Conservation (phyloP, 1,284 basidiomycete species). For the Anthracocystis setariae region DNA sequence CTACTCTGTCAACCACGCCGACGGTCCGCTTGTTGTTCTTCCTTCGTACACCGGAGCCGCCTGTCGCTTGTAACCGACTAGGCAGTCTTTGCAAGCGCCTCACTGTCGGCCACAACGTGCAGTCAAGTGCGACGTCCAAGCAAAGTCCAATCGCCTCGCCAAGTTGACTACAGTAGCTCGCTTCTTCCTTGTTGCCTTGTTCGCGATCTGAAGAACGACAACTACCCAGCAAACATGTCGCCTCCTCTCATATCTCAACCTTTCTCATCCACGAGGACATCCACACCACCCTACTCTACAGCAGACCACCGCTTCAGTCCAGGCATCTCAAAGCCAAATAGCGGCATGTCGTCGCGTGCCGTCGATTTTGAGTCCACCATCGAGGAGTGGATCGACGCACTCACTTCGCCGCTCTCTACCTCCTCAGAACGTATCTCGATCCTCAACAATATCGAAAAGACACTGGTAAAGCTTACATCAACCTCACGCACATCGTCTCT, state of each 20-base stretch:
- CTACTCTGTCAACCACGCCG: too few relatives aligned
- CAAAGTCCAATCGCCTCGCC: too few relatives aligned
- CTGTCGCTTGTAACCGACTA: neutral
- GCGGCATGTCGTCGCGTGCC: conserved; percentile 20
- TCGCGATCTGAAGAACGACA: conserved; percentile 5
- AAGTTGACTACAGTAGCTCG: too few relatives aligned
- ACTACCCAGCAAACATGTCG: conserved; percentile 22
- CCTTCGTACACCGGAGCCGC: neutral
- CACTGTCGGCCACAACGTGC: too few relatives aligned
- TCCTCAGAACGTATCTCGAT: conserved; percentile 24
- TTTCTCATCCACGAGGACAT: neutral
- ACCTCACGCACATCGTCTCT: neutral
- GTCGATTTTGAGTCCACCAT: conserved; percentile 23
- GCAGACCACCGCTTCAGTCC: conserved; percentile 21
- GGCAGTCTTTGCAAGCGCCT: neutral
- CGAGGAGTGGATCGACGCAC: conserved; percentile 33
- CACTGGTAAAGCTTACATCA: conserved; percentile 21
- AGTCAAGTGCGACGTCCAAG: too few relatives aligned
- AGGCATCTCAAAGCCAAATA: conserved; percentile 27
- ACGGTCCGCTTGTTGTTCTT: neutral
- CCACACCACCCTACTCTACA: conserved; percentile 11
- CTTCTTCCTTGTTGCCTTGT: neutral
- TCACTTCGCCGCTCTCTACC: conserved; percentile 37
- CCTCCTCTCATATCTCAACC: conserved; percentile 19
- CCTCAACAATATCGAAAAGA: conserved; percentile 41